Conservation (phyloP, 2,329 filamentous ascomycete genomes). For the Cordyceps sp. region DNA sequence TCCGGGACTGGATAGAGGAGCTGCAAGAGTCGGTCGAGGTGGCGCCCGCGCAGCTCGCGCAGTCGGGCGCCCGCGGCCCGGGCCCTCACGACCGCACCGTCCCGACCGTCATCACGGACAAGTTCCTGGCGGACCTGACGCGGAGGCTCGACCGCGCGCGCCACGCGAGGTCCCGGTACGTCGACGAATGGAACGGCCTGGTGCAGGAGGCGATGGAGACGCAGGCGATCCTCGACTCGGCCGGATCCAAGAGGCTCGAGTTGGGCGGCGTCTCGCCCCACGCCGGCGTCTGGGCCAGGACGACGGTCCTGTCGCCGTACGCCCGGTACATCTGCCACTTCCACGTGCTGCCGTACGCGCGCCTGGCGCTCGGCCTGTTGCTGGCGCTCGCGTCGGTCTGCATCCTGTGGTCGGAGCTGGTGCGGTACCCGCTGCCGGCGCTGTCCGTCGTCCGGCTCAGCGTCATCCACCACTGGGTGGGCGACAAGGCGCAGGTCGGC, state of each 20-base stretch:
- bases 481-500: conserved; percentile 58
- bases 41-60: background rate
- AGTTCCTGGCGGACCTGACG: conserved; percentile 82
- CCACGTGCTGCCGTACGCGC: conserved; percentile 52
- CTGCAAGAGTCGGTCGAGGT: conserved; percentile 19
- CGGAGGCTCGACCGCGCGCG: conserved; percentile 65
- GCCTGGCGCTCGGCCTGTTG: conserved; percentile 47
- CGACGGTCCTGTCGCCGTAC: conserved; percentile 58
- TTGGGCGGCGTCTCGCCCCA: conserved; percentile 45
- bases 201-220: conserved; percentile 58
- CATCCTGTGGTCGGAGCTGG: conserved; percentile 85
- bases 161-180: conserved; percentile 68
- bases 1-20: conserved; percentile 93
- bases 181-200: conserved; percentile 71
- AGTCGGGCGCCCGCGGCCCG: conserved; percentile 19
- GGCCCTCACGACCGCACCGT: conserved; percentile 30
- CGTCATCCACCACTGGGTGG: conserved; percentile 60
- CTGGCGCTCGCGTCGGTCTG: conserved; percentile 61
- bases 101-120: conserved; percentile 77
- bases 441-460: conserved; percentile 53
- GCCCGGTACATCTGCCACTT: conserved; percentile 66
- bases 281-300: conserved; percentile 33
- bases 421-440: conserved; percentile 64
- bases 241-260: conserved; percentile 62
- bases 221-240: conserved; percentile 72